phyloP scores from a whole-genome alignment of 75 land plant genomes.

The Isoetes taiwanensis region DNA sequence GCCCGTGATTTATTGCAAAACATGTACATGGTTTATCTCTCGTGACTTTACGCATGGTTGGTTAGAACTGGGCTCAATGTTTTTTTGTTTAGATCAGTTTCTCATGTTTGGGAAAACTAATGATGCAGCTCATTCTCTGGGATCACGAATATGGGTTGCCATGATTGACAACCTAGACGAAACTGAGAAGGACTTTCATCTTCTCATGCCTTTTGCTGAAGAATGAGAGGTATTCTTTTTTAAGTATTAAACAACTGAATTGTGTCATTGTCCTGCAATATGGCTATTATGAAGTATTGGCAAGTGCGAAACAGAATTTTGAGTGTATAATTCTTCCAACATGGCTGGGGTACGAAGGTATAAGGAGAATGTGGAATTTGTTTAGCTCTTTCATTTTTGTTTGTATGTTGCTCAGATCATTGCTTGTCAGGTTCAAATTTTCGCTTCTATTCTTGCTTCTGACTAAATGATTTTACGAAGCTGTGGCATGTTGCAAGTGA shows the following conservation, averaged over 20 bases:
- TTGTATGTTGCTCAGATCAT: too few relatives aligned
- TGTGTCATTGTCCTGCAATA: conserved; percentile 59
- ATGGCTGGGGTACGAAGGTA: conserved; percentile 85
- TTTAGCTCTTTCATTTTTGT: too few relatives aligned
- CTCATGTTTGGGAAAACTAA: background rate
- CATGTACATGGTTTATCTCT: conserved; percentile 96
- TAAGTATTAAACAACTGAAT: too few relatives aligned
- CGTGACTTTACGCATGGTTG: too few relatives aligned
- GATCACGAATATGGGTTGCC: background rate
- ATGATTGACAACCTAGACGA: background rate
- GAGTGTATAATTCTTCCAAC: conserved; percentile 59
- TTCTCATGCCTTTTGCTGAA: background rate
- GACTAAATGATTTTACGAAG: too few relatives aligned
- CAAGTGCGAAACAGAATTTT: conserved; percentile 55
- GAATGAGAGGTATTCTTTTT: background rate
- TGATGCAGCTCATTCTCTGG: background rate
- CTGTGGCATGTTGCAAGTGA: too few relatives aligned
- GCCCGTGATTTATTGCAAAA: conserved; percentile 58
- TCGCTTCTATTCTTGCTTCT: too few relatives aligned
- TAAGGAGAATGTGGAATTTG: too few relatives aligned
- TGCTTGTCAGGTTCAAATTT: too few relatives aligned
- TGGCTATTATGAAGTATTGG: conserved; percentile 52
- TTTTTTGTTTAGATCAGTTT: conserved; percentile 4
- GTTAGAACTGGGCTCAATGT: too few relatives aligned
- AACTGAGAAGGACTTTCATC: background rate